Evolutionary conservation across 2,329 filamentous ascomycete genomes (phyloP).

Genomic region (Geosmithia flava): DNA sequence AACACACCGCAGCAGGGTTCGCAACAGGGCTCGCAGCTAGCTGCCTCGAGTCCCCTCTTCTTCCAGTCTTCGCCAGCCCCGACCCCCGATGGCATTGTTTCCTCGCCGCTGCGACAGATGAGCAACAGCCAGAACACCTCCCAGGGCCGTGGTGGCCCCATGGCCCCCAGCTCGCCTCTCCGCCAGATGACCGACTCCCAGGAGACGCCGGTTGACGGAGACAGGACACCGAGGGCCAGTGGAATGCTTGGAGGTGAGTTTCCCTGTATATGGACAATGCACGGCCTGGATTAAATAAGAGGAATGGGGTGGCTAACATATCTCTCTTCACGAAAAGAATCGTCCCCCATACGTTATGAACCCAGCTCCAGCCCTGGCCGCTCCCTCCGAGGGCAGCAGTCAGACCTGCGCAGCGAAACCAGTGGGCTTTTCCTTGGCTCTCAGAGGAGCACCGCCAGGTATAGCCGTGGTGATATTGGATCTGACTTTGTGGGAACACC

Average conservation of each 20-base stretch:
- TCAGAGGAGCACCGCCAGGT: constrained; percentile 40
- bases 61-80: constrained; percentile 43
- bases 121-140: constrained; percentile 41
- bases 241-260: constrained; percentile 50
- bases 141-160: constrained; percentile 12
- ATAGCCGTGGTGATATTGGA: constrained; percentile 73
- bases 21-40: constrained; percentile 28
- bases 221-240: constrained; percentile 60
- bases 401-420: constrained; percentile 69
- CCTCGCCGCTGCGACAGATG: constrained; percentile 44
- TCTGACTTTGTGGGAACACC: constrained; percentile 57
- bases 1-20: constrained; percentile 33
- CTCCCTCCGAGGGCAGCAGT: constrained; percentile 41
- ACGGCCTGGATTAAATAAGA: not conserved
- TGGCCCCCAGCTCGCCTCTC: constrained; percentile 44
- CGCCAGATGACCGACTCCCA: constrained; percentile 47
- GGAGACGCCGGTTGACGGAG: constrained; percentile 34
- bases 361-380: constrained; percentile 80
- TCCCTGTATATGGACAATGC: not conserved
- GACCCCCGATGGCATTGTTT: constrained; percentile 21
- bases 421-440: constrained; percentile 73
- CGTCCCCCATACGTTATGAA: constrained; percentile 84
- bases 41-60: constrained; percentile 68
- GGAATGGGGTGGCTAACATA: not conserved
- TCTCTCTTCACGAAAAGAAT: constrained; percentile 42